These are phyloP conservation scores for Climacium dendroides DNA, from an alignment of 225 moss, liverwort and hornwort genomes.

Conservation along the genomic window DNA sequence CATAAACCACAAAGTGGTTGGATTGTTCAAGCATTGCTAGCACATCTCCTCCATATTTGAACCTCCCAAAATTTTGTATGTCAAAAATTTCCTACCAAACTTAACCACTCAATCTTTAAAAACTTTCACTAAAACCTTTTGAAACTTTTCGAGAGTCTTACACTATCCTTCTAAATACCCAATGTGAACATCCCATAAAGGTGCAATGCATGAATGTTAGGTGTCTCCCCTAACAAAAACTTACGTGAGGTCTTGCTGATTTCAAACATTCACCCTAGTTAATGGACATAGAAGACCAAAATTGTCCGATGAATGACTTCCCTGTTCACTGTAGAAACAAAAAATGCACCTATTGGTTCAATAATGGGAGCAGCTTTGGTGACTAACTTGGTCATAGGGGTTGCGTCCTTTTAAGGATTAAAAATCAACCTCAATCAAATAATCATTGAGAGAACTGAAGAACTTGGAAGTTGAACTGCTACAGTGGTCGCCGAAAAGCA, in stretches of 20 bases:
- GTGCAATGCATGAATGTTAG: neutral
- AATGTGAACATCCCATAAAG: neutral
- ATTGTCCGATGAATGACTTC: too few relatives aligned
- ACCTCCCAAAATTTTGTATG: neutral
- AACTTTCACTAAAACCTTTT: neutral
- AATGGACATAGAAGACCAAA: too few relatives aligned
- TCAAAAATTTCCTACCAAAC: neutral
- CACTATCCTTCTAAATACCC: neutral
- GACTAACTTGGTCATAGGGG: too few relatives aligned
- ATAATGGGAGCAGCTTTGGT: too few relatives aligned
- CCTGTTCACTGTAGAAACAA: neutral
- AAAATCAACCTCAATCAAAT: too few relatives aligned
- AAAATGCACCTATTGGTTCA: too few relatives aligned
- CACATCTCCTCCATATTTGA: neutral
- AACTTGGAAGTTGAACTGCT: neutral
- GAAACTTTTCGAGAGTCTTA: neutral
- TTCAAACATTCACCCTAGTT: too few relatives aligned
- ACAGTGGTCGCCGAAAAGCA: neutral
- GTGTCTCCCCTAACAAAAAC: neutral
- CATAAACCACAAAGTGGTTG: neutral
- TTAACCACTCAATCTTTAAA: neutral
- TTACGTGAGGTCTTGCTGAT: neutral
- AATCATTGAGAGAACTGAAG: neutral
- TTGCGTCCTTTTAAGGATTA: neutral
- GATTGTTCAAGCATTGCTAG: neutral